Base-by-base conservation (phyloP, 2,329 filamentous ascomycete genomes). In the Fusarium aywerte region DNA sequence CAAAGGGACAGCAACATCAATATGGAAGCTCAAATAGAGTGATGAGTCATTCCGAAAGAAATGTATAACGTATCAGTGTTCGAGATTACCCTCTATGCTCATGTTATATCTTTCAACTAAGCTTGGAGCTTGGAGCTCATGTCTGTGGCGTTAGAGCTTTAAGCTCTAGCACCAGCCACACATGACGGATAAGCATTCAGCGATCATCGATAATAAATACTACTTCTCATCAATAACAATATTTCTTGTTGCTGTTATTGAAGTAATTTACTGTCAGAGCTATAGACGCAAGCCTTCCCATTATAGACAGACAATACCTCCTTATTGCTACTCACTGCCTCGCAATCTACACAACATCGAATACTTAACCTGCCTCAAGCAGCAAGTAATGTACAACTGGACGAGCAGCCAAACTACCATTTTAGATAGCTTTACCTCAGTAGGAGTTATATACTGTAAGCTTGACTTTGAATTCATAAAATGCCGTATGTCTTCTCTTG, bases 71-170 rank as follows among this genome's bases (percentile, higher is more conserved):
- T 23, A 27, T 39, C n/a, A 12, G n/a, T 13, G 11, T 5, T 16
- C 16, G 4, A 1, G 21, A 39, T 20, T 21, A n/a, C 23, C 23
- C 16, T 9, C 7, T 31, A 25, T 7, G 18, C 29, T 25, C 27
- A 25, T 38, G 5, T 27, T 18, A 16, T 20, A 7, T 18, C 29
- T n/a, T 10, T 23, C 38, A 45, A 20, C 29, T 13, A 48, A 65
- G 33, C 60, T 65, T 42, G 29, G 23, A 60, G 58, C 45, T 52
- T 44, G 21, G 23, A 44, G 40, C 44, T 36, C 21, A 36, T 36
- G 42, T 63, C 27, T 65, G 57, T 67, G 63, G 63, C 63, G 62
- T 63, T 38, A 33, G 33, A 52, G 57, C 57, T 63, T 49, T 11
- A 10, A 63, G 59, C 50, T 58, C 13, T 20, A 27, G 20, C 40